A percentile compares a stretch with the other conserved stretches of the same genome.
Evolutionary conservation across 768 basidiomycete species (phyloP).

Genomic region (Rhizopogon rudus): DNA sequence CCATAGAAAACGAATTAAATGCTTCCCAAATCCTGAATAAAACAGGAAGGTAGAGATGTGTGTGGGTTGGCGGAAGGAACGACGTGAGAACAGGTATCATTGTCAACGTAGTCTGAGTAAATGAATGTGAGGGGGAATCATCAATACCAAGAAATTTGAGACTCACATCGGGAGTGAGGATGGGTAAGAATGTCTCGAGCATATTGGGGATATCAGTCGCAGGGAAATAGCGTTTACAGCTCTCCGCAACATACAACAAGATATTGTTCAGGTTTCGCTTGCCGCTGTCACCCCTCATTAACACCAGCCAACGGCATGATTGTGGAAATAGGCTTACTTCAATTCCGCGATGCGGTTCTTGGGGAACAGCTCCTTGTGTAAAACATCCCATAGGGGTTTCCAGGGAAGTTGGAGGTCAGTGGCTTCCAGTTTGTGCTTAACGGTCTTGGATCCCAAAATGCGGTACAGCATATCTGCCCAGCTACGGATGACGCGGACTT

Average conservation of each 20-base stretch:
- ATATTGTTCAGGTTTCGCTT: conserved; percentile 69
- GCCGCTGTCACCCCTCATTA: conserved; percentile 4
- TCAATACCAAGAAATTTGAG: background rate
- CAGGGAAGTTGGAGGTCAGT: conserved; percentile 68
- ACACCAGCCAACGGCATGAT: background rate
- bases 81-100: conserved; percentile 73
- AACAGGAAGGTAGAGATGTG: conserved; percentile 63
- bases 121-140: conserved; percentile 5
- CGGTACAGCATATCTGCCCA: conserved; percentile 80
- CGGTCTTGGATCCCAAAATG: conserved; percentile 61
- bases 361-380: conserved; percentile 73
- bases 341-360: conserved; percentile 58
- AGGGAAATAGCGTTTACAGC: conserved; percentile 66
- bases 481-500: conserved; percentile 61
- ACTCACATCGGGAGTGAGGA: conserved; percentile 66
- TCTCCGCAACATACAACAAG: conserved; percentile 67
- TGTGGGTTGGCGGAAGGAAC: conserved; percentile 67
- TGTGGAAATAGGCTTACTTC: conserved; percentile 33
- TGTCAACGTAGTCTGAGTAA: conserved; percentile 53
- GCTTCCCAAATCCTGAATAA: conserved; percentile 77
- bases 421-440: conserved; percentile 63
- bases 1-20: conserved; percentile 68
- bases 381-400: conserved; percentile 68
- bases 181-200: conserved; percentile 66
- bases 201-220: conserved; percentile 61